Base-by-base conservation (phyloP, 345 rosid genomes). In the Cardamine resedifolia region DNA sequence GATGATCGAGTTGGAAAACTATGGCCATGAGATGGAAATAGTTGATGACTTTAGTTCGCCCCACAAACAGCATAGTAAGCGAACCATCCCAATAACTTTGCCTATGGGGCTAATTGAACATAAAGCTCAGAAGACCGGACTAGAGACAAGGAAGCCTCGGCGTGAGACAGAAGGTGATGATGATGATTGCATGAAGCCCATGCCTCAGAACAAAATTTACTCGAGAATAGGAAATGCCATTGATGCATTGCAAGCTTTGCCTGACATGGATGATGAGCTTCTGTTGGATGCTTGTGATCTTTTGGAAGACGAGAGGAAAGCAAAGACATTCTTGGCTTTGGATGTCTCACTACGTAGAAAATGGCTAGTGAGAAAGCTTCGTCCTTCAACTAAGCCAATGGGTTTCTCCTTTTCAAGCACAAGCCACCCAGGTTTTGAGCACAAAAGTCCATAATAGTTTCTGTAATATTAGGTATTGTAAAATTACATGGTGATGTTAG, bases 221-320 rank as follows among this genome's bases (percentile, higher is more conserved):
- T 78, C 71, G 7, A 53, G 82, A 8, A 67, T 86, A 34, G 88
- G 77, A 62, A 73, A 49, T 62, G 84, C 87, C 19, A 78, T 90
- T 18, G 77, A 76, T 70, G 90, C 87, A 26, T 86, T 90, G 21
- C 95, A 90, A 78, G 89, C 85, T 11, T 73, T 90, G 57, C 84
- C 92, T 0, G 86, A 83, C 74, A 81, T 88, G 34, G 95, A 88
- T 26, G 96, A 88, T 33, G 90, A 90, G 28, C 84, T 92, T 41
- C 50, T 87, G 80, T 63, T 88, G 61, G 96, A 90, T 81, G 98
- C 90, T 43, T 88, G 91, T 75, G 95, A 92, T 80, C 87, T 90
- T 28, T 59, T 90, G 64, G 95, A 90, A 86, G 95, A 92, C 16
- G 91, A 90, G 64, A 88, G 71, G 36, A 92, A 87, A 81, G 91